Evolutionary conservation across 768 basidiomycete species (phyloP), one percentile per base, ranked within the genome.

Genomic region (Hypholoma fasciculare): DNA sequence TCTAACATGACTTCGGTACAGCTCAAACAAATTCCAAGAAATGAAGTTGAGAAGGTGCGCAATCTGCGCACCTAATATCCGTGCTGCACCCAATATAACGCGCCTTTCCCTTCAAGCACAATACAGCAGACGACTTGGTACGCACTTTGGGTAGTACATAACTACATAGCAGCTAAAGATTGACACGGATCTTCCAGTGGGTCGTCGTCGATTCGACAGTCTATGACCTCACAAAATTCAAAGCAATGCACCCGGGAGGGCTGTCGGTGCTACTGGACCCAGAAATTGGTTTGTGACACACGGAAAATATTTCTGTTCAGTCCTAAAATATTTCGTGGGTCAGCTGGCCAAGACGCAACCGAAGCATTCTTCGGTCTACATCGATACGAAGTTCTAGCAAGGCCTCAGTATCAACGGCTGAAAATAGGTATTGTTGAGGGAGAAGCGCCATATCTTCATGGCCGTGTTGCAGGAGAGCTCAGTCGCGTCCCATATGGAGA

Each of bases 321-420:
- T 30, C n/a, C 42, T 13, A 23, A 8, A 23, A 30, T 30, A 27
- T 27, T 23, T 6, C 7, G 23, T 30, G 7, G n/a, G 11, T 27
- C 46, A 88, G 92, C 91, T 52, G 94, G 93, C 14, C 81, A 92
- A 71, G 94, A 97, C 66, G 89, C 88, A 0, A 96, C 94, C 0
- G 89, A 93, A 30, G 82, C 83, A 2, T 97, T 98, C 77, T 97
- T 88, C 66, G 85, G 90, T 53, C 85, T 98, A 38, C 96, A 98
- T 69, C 83, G 92, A 36, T 82, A 88, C 43, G 94, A 96, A 65
- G 86, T 97, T 20, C 79, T 98, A 42, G 75, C 81, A 53, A 86
- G 81, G 61, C 87, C 91, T 0, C 89, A 90, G 57, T 93, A 89
- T 64, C 71, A 80, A 53, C 85, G 91, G 3, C 79, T 95, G 16